A percentile compares a stretch with the other conserved stretches of the same genome.
phyloP scores from a whole-genome alignment of 1,139 yeast genomes.

The Nadsonia starkeyi-henricii region DNA sequence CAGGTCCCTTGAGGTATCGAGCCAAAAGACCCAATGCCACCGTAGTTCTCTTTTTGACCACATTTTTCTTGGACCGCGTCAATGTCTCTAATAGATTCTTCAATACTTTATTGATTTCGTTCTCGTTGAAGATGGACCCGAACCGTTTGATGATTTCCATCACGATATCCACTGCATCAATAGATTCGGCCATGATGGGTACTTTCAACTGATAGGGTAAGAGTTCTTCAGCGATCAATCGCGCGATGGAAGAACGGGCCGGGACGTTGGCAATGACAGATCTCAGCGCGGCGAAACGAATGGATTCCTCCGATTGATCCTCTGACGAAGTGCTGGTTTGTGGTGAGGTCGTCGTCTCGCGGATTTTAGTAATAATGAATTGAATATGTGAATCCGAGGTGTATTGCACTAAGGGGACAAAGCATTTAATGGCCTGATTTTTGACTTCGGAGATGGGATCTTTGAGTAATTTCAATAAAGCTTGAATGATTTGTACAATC shows the following conservation, averaged over 20 bases:
- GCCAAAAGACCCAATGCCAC: conserved; percentile 40
- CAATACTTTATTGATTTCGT: conserved; percentile 30
- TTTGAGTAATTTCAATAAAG: conserved; percentile 38
- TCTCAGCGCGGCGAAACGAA: conserved; percentile 58
- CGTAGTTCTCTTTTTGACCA: conserved; percentile 30
- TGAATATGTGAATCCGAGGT: conserved; percentile 1
- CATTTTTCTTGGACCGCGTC: conserved; percentile 11
- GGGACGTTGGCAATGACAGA: conserved; percentile 36
- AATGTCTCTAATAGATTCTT: conserved; percentile 15
- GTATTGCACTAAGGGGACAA: conserved; percentile 8
- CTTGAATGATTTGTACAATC: conserved; percentile 29
- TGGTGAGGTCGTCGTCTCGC: conserved; percentile 16
- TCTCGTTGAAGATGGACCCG: conserved; percentile 34
- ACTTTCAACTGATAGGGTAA: conserved; percentile 22
- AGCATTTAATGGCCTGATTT: conserved; percentile 58
- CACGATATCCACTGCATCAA: conserved; percentile 53
- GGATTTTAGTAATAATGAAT: not conserved
- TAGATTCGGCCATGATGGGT: conserved; percentile 22
- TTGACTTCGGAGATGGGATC: conserved; percentile 70
- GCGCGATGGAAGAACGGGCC: conserved; percentile 20
- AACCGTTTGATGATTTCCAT: conserved; percentile 43
- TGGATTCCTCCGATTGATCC: conserved; percentile 22
- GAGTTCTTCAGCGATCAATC: conserved; percentile 22
- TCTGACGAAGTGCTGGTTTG: not conserved
- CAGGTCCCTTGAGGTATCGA: conserved; percentile 23